These are phyloP conservation scores for Ricinus communis DNA, from an alignment of 345 rosid species.

Conservation along the genomic window DNA sequence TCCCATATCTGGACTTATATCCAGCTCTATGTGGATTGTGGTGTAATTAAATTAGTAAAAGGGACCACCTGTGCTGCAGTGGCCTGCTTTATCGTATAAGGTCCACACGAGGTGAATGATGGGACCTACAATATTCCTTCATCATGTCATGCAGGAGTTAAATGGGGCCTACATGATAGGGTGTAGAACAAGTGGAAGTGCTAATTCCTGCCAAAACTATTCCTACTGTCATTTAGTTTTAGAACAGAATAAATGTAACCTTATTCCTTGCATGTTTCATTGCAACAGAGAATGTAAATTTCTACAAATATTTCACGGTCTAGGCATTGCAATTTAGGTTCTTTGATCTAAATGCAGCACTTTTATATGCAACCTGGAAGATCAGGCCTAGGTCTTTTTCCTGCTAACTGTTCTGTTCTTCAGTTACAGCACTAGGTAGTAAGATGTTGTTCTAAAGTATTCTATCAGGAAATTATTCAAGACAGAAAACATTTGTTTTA, in stretches of 20 bases:
- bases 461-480: background rate
- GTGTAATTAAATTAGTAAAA: background rate
- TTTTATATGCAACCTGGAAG: background rate
- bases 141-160: background rate
- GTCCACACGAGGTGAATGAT: background rate
- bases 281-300: background rate
- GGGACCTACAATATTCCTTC: background rate
- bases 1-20: background rate
- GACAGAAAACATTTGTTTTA: background rate
- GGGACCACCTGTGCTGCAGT: background rate
- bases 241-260: background rate
- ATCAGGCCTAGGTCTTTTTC: background rate
- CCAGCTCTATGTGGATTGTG: background rate
- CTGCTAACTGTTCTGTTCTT: background rate
- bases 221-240: background rate
- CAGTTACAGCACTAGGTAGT: background rate
- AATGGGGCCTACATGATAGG: background rate
- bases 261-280: background rate
- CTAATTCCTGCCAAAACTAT: background rate
- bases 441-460: background rate
- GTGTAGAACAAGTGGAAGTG: background rate
- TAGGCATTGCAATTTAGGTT: background rate
- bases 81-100: background rate
- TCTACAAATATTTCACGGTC: background rate
- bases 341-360: background rate